phyloP scores from a whole-genome alignment of 108 stramenopile species.

The Nannochloropsis salina region DNA sequence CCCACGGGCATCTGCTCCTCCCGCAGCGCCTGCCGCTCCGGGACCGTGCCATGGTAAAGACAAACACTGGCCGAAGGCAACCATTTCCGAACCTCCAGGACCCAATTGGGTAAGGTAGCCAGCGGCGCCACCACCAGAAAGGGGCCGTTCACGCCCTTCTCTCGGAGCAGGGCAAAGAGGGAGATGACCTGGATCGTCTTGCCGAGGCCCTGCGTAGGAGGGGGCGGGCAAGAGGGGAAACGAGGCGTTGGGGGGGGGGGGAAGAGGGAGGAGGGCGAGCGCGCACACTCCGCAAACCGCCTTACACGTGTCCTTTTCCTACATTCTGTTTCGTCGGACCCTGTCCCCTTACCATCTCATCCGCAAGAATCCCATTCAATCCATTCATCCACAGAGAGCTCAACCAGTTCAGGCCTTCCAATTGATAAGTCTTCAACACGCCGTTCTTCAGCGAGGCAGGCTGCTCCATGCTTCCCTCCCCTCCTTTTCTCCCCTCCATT shows the following conservation, averaged over 20 bases:
- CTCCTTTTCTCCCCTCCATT: background rate
- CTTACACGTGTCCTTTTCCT: background rate
- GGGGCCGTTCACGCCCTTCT: conserved; percentile 75
- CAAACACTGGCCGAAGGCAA: conserved; percentile 72
- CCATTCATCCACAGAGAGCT: conserved; percentile 94
- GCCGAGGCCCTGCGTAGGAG: conserved; percentile 33
- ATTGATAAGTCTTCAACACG: conserved; percentile 59
- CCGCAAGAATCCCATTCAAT: conserved; percentile 93
- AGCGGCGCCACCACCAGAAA: conserved; percentile 91
- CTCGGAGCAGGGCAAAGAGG: conserved; percentile 81
- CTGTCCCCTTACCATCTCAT: conserved; percentile 72
- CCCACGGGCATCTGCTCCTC: background rate
- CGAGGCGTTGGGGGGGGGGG: background rate
- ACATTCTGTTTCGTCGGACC: background rate
- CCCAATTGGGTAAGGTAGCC: conserved; percentile 97
- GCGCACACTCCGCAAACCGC: background rate
- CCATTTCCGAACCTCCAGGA: conserved; percentile 91
- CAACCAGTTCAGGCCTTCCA: conserved; percentile 73
- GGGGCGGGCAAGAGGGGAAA: background rate
- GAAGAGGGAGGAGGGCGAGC: background rate
- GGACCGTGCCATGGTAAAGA: conserved; percentile 83
- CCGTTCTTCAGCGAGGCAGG: conserved; percentile 49
- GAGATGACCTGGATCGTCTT: conserved; percentile 71
- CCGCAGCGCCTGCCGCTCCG: conserved; percentile 60
- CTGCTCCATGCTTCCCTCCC: conserved; percentile 26